Evolutionary conservation across 768 basidiomycete species (phyloP).

Genomic region (Coprinopsis strossmayeri): DNA sequence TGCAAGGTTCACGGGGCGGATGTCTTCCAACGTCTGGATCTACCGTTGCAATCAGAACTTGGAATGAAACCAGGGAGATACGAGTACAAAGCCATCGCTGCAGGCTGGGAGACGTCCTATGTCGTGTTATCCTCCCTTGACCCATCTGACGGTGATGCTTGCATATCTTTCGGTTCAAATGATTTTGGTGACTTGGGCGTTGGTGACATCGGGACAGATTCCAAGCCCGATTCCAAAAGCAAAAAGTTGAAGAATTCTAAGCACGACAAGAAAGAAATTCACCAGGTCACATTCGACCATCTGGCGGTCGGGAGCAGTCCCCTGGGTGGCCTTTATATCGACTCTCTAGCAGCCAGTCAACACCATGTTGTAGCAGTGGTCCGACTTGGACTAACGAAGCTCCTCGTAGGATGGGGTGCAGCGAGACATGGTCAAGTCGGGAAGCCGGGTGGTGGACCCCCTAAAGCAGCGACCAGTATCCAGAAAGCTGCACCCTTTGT

Average conservation of each 20-base stretch:
- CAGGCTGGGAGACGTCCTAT: conserved; percentile 84
- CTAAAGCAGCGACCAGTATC: conserved; percentile 4
- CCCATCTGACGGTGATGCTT: conserved; percentile 34
- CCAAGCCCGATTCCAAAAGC: conserved; percentile 14
- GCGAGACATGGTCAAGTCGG: conserved; percentile 85
- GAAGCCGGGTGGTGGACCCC: conserved; percentile 6
- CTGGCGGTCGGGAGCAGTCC: conserved; percentile 21
- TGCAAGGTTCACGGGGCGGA: conserved; percentile 16
- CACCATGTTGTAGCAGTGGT: conserved; percentile 62
- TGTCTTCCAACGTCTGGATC: conserved; percentile 43
- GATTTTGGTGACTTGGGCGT: conserved; percentile 80
- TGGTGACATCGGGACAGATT: too few species aligned
- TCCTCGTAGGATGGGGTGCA: conserved; percentile 75
- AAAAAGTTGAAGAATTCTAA: neutral
- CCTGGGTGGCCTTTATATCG: conserved; percentile 23
- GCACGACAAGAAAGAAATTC: conserved; percentile 18
- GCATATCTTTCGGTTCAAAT: conserved; percentile 79
- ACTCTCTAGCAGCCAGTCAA: conserved; percentile 55
- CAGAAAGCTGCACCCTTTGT: conserved; percentile 22
- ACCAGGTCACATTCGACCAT: conserved; percentile 39
- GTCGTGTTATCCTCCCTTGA: conserved; percentile 43
- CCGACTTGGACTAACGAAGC: conserved; percentile 15
- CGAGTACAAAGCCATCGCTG: conserved; percentile 43
- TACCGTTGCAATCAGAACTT: conserved; percentile 30
- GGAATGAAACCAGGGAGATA: too few species aligned